These are phyloP conservation scores for Fusarium multiceps DNA, from an alignment of 2,329 filamentous ascomycete species.

Conservation along the genomic window DNA sequence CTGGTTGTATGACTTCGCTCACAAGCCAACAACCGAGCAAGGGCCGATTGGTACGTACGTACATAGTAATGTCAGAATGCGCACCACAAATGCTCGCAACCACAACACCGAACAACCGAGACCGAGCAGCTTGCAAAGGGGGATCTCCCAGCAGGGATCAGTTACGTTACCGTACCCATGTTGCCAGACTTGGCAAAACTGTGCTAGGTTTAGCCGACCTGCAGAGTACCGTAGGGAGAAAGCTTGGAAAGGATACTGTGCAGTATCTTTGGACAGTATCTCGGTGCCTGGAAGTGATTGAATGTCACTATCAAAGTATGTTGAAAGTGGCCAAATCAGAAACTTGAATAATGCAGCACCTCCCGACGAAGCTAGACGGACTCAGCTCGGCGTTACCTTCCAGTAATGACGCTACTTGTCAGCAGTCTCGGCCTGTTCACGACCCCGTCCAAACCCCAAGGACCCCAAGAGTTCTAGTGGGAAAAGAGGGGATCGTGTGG, in stretches of 20 bases:
- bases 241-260: conserved; percentile 2
- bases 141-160: conserved; percentile 25
- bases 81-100: conserved; percentile 6
- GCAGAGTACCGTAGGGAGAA: not conserved
- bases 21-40: conserved; percentile 23
- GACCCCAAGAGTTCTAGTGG: conserved; percentile 30
- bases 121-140: not conserved
- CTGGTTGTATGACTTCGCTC: conserved; percentile 8
- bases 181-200: conserved; percentile 10
- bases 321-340: conserved; percentile 21
- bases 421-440: conserved; percentile 20
- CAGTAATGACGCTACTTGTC: conserved; percentile 29
- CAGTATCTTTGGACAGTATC: conserved; percentile 5
- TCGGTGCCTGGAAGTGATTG: conserved; percentile 14
- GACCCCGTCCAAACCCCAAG: conserved; percentile 34
- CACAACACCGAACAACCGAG: conserved; percentile 9
- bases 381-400: conserved; percentile 36
- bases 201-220: not conserved
- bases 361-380: conserved; percentile 13
- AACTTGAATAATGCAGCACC: conserved; percentile 11
- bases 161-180: conserved; percentile 14
- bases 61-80: not conserved
- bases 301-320: conserved; percentile 26
- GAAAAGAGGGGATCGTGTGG: conserved; percentile 13
- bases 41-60: conserved; percentile 23